Evolutionary conservation across 2,329 filamentous ascomycete genomes (phyloP), one percentile per base, ranked within the genome.

Genomic region (Phyllosticta capitalensis): DNA sequence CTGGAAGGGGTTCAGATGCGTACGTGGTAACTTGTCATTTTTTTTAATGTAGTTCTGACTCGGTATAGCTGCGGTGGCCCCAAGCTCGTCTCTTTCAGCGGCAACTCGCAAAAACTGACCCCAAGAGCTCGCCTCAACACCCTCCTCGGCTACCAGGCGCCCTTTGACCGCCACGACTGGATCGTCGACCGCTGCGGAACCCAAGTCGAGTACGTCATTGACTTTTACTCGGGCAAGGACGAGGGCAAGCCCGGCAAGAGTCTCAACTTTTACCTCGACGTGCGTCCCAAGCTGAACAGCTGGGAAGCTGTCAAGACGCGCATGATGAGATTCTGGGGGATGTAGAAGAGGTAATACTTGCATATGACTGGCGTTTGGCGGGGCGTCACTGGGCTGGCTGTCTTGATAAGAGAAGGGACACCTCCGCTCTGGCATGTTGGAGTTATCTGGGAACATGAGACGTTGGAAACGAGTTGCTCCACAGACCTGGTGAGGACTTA

Each of bases 111-210:
- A 65, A 71, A 78, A 65, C 63, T 96, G 77, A 94, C 89, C 3
- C 94, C 94, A 0, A 86, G 86, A 62, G 94, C 94, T 2, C 81
- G 92, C 61, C 74, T 94, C 65, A 95, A 95, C 73, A 89, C 86
- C 4, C 74, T 91, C 61, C 76, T 96, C 58, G 94, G 94, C n/a
- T 97, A 96, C 73, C 86, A 88, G 61, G 80, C 87, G 57, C 94
- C 94, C 1, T 99, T 99, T 73, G 94, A 99, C 75, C 81, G 94
- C 26, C 94, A 99, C 72, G 94, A 99, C 73, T 99, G 94, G 94
- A 85, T 96, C 22, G 87, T 99, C 38, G 92, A 99, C 74, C 81
- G 94, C 56, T 97, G 94, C 70, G 92, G 89, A 28, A 87, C 79
- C 20, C 84, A 83, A 68, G 77, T 99, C 54, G 94, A 97, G 67